phyloP scores from a whole-genome alignment of 2,329 filamentous ascomycete species.

The Colletotrichum trifolii region DNA sequence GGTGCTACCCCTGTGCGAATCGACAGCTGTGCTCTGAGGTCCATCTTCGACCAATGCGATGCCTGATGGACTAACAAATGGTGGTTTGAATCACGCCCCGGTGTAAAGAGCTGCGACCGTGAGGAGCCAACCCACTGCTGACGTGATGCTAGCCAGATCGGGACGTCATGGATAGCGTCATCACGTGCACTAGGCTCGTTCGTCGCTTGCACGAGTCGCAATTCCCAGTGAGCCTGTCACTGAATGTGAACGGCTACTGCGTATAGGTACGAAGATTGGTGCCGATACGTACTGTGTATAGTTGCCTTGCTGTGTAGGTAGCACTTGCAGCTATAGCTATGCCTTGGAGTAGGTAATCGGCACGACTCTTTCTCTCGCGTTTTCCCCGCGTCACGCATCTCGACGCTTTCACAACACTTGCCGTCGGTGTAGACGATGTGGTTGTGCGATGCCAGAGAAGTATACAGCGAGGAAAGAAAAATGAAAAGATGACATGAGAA shows the following conservation, averaged over 20 bases:
- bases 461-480: no score
- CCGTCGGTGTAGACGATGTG: no score
- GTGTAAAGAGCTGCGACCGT: neutral
- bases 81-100: conserved; percentile 4
- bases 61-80: conserved; percentile 6
- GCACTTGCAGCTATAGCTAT: no score
- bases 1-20: conserved; percentile 26
- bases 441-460: no score
- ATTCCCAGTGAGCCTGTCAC: neutral
- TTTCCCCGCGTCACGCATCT: no score
- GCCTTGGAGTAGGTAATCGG: no score
- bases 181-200: conserved; percentile 32
- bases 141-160: conserved; percentile 26
- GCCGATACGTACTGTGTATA: no score
- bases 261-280: no score
- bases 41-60: conserved; percentile 11
- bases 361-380: no score
- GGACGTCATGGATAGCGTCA: conserved; percentile 34
- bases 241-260: neutral
- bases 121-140: conserved; percentile 10
- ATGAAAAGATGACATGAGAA: no score
- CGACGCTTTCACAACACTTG: no score
- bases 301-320: no score
- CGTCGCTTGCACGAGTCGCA: conserved; percentile 18
- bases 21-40: conserved; percentile 1